Conservation (phyloP, 1,139 yeast genomes). For the Scheffersomyces cryptocercus region DNA sequence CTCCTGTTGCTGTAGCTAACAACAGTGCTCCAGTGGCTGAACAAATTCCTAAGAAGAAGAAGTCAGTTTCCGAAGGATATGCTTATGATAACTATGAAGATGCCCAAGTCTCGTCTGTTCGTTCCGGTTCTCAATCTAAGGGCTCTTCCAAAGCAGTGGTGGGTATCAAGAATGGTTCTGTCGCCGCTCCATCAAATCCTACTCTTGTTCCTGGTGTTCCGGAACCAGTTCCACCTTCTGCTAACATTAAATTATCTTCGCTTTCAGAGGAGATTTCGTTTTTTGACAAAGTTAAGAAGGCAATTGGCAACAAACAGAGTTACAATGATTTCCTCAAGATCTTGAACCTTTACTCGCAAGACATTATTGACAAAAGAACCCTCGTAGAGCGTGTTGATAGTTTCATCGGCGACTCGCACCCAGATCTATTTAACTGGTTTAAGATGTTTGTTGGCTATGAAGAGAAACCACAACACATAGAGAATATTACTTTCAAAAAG, state of each 20-base stretch:
- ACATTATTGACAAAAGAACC: conserved; percentile 79
- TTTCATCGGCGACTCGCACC: conserved; percentile 73
- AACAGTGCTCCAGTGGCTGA: conserved; percentile 9
- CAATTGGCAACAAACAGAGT: conserved; percentile 84
- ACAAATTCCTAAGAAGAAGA: conserved; percentile 22
- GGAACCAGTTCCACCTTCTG: conserved; percentile 76
- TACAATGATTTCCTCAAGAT: conserved; percentile 90
- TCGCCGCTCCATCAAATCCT: conserved; percentile 45
- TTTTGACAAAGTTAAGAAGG: conserved; percentile 90
- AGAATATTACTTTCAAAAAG: conserved; percentile 83
- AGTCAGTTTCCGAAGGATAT: conserved; percentile 31
- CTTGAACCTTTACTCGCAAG: conserved; percentile 83
- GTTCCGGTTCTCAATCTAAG: conserved; percentile 30
- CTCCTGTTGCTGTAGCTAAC: conserved; percentile 2
- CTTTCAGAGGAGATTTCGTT: conserved; percentile 83
- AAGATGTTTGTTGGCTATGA: conserved; percentile 88
- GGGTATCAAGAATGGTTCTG: conserved; percentile 20
- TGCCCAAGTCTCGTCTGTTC: conserved; percentile 56
- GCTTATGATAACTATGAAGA: conserved; percentile 43
- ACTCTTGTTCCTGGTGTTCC: conserved; percentile 84
- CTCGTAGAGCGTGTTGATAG: conserved; percentile 83
- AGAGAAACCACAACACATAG: conserved; percentile 74
- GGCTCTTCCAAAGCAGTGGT: conserved; percentile 5
- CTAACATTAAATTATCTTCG: conserved; percentile 52
- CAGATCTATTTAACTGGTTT: conserved; percentile 87